Evolutionary conservation across 352 stramenopile species (phyloP), one percentile per base, ranked within the genome.

Genomic region (Phytophthora niederhauseri): DNA sequence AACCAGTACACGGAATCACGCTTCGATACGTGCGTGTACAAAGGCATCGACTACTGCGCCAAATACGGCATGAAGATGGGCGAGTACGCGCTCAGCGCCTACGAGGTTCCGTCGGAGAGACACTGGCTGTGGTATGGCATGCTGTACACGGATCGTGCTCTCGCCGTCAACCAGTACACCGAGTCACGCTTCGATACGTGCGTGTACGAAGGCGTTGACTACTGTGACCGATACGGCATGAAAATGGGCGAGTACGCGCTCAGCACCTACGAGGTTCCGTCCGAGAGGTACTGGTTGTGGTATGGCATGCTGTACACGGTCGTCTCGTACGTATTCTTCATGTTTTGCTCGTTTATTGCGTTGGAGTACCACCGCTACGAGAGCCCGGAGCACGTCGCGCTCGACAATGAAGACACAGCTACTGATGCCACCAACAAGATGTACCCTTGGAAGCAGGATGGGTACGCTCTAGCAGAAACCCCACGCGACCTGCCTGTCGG

Each of bases 11-110:
- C 45, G 0, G 52, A 72, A 9, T 24, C 43, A 0, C 50, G 46
- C 5, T 76, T 82, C 11, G 65, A 80, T 15, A 60, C 54, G 1
- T 78, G 69, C 2, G 48, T 68, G 19, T 80, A 78, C 31, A 43
- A 68, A 8, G 59, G 36, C 7, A 19, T 80, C 6, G 55, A 80
- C 54, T 82, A 80, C 46, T 77, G 70, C 19, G 6, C 9, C 1
- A 54, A 50, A 26, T 80, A 68, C 22, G 59, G 50, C 9, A 63
- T 67, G 59, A 68, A 66, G 4, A 63, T 68, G 43, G 66, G 66
- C 0, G 46, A 64, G 17, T 73, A 73, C 34, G 56, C 66, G 11
- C 59, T 73, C 8, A 63, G 45, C 26, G 43, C 66, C 3, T 73
- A 64, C 26, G 66, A 68, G 24, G 53, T 73, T n/a, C 66, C 66